Evolutionary conservation across 2,329 filamentous ascomycete species (phyloP), one percentile per base, ranked within the genome.

Genomic region (Sporothrix protearum): DNA sequence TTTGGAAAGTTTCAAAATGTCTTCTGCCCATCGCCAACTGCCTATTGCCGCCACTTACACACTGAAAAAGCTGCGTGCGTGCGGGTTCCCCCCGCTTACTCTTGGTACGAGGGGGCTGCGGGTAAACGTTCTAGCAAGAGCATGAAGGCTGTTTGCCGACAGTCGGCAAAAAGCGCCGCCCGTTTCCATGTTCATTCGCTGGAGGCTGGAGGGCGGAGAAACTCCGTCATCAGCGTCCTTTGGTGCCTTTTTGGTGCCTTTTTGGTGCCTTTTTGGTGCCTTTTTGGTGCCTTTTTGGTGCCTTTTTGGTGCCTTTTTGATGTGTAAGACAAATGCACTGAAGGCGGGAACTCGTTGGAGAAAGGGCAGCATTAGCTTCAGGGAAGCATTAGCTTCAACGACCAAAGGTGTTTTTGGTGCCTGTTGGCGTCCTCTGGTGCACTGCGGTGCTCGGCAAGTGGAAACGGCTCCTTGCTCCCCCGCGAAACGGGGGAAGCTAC

Each of bases 41-140:
- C 63, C 63, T 33, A 49, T 33, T 66, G 33, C 63, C 42, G 63
- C 36, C 64, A 67, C 64, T 67, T 67, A 67, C 64, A 67, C 64
- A 67, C 45, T 36, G 45, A 22, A 10, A n/a, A 12, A 33, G 36
- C 19, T 42, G n/a, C 36, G 57, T 16, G 59, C 49, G 49, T 53
- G 22, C 49, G 25, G 36, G 36, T 9, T 28, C 8, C 59, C 59
- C 59, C 59, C 45, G 45, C 64, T 36, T 47, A n/a, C n/a, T n/a
- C n/a, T n/a, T n/a, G n/a, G n/a, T n/a, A 19, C 25, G 19, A 10
- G 45, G 64, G 64, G 64, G 22, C 3, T 45, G 36, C 64, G 64
- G 64, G 45, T 67, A 67, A 67, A 67, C 64, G 45, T 67, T 67
- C 45, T 39, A 67, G 28, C 45, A 47, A 30, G 25, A 47, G 22